phyloP scores from a whole-genome alignment of 371 early-diverging fungal species.

The Mucor saturninus region DNA sequence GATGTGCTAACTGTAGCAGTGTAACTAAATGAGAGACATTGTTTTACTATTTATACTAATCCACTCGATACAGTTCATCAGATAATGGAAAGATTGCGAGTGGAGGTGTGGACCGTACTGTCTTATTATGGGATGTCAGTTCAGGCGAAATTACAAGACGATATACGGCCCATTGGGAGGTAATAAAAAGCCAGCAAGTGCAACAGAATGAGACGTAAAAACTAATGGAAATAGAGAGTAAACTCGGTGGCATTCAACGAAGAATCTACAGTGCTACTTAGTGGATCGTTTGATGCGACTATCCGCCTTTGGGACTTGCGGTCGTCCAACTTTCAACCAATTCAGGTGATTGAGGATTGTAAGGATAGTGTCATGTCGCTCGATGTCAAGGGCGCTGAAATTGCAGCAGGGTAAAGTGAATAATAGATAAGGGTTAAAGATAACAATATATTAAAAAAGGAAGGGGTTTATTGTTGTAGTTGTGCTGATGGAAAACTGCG shows the following conservation, averaged over 20 bases:
- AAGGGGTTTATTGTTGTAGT: slow-evolving; percentile 33
- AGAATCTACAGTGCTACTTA: slow-evolving; percentile 79
- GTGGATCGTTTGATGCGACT: slow-evolving; percentile 90
- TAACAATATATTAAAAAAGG: not conserved
- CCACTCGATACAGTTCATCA: slow-evolving; percentile 43
- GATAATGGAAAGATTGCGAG: slow-evolving; percentile 86
- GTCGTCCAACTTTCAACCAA: slow-evolving; percentile 69
- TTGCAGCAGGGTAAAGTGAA: slow-evolving; percentile 72
- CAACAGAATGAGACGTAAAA: not conserved
- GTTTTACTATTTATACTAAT: too few relatives aligned
- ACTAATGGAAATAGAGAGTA: slow-evolving; percentile 56
- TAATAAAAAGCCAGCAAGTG: slow-evolving; percentile 19
- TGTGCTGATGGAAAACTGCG: slow-evolving; percentile 86
- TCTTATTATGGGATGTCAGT: slow-evolving; percentile 87
- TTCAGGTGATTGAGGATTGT: slow-evolving; percentile 87
- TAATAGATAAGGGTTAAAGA: not conserved
- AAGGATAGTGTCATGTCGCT: slow-evolving; percentile 89
- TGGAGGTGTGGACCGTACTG: slow-evolving; percentile 82
- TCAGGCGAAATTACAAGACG: slow-evolving; percentile 74
- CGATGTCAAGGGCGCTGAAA: slow-evolving; percentile 68
- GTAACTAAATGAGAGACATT: slow-evolving; percentile 37
- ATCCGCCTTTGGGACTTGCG: slow-evolving; percentile 90
- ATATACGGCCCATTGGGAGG: slow-evolving; percentile 84
- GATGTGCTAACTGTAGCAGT: slow-evolving; percentile 82
- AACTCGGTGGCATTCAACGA: slow-evolving; percentile 84